Evolutionary conservation across 768 basidiomycete genomes (phyloP).

Genomic region (Hygrophoropsis aurantiaca): DNA sequence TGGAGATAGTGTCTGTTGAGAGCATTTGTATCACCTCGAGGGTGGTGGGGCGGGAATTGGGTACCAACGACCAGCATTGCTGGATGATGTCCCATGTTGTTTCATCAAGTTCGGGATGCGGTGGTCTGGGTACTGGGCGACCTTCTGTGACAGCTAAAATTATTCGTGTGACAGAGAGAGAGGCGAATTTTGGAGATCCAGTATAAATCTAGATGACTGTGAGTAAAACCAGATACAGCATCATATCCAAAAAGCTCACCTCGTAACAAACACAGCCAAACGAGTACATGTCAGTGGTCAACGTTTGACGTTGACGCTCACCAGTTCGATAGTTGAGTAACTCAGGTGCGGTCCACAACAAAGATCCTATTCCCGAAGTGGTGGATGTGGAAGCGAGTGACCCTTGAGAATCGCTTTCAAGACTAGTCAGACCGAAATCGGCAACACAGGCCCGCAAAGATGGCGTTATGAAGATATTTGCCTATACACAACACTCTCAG

Average conservation of each 20-base stretch:
- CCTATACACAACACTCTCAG: constrained; percentile 15
- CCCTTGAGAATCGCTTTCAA: constrained; percentile 3
- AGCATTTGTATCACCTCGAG: too few species aligned
- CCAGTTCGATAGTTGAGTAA: constrained; percentile 15
- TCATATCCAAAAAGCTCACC: constrained; percentile 11
- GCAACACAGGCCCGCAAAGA: constrained; percentile 15
- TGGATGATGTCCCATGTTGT: not conserved
- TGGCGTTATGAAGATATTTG: constrained; percentile 19
- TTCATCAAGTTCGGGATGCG: not conserved
- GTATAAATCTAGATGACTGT: too few species aligned
- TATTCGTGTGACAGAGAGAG: too few species aligned
- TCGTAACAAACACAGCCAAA: constrained; percentile 30
- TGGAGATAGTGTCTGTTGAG: too few species aligned
- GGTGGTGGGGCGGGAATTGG: too few species aligned
- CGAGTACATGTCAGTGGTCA: constrained; percentile 22
- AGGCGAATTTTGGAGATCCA: too few species aligned
- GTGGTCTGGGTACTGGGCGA: not conserved
- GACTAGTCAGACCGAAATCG: constrained; percentile 13
- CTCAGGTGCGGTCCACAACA: constrained; percentile 29
- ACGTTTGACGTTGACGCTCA: constrained; percentile 7
- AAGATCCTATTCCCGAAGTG: constrained; percentile 13
- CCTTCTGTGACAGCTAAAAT: not conserved
- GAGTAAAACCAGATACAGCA: too few species aligned
- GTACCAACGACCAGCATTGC: not conserved
- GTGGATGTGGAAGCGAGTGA: constrained; percentile 9